Conservation (phyloP, 2,329 filamentous ascomycete species). For the Gnomoniopsis sp. region DNA sequence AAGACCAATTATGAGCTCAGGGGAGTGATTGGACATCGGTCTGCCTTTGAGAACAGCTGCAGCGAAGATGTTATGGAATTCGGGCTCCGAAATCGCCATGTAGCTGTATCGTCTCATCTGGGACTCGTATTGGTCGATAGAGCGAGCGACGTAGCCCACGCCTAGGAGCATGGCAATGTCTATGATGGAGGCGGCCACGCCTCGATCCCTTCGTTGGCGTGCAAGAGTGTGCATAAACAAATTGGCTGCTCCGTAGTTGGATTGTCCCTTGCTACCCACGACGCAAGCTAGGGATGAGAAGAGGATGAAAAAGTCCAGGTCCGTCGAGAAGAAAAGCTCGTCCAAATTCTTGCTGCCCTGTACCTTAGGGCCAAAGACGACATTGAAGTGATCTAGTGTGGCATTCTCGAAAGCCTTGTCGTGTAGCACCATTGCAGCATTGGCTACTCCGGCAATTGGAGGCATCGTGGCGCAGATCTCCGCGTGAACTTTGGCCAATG, state of each 20-base stretch:
- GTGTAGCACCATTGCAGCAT: not conserved
- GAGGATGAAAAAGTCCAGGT: constrained; percentile 36
- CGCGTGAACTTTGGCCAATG: no score
- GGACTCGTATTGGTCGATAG: not conserved
- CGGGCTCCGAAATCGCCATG: constrained; percentile 28
- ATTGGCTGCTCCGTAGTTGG: constrained; percentile 35
- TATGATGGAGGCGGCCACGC: constrained; percentile 28
- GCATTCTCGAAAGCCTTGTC: not conserved
- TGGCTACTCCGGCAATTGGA: not conserved
- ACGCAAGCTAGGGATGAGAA: constrained; percentile 31
- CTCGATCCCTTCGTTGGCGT: constrained; percentile 25
- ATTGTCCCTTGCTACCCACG: constrained; percentile 26
- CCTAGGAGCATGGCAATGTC: constrained; percentile 31
- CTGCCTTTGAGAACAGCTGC: constrained; percentile 32
- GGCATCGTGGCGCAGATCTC: constrained; percentile 18
- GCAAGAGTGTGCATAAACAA: constrained; percentile 30
- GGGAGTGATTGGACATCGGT: not conserved
- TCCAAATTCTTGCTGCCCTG: constrained; percentile 21
- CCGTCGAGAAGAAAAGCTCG: not conserved
- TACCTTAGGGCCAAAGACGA: constrained; percentile 16
- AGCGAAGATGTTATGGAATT: constrained; percentile 39
- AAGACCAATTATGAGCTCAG: not conserved
- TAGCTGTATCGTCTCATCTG: constrained; percentile 29
- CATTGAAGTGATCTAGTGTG: constrained; percentile 6
- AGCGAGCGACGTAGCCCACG: constrained; percentile 26